A percentile compares a stretch with the other conserved stretches of the same genome.
These are phyloP conservation scores for Cutaneotrichosporon sp. DNA, from an alignment of 1,284 basidiomycete genomes.

Conservation along the genomic window DNA sequence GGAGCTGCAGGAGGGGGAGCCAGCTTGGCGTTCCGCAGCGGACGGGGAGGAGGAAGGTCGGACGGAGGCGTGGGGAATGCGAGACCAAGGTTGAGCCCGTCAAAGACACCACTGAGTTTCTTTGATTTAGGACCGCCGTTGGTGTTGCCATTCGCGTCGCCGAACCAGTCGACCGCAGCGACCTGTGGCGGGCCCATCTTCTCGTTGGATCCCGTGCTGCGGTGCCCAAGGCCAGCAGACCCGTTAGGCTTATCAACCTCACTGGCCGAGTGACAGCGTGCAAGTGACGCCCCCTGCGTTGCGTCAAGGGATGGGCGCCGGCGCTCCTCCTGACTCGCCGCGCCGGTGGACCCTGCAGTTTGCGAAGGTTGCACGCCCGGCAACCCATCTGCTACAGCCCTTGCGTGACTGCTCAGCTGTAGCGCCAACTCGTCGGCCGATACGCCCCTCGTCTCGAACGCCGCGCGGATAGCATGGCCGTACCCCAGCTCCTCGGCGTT, in stretches of 20 bases:
- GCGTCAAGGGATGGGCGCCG: constrained; percentile 13
- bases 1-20: neutral
- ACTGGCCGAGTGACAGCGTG: constrained; percentile 17
- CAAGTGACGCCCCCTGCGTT: constrained; percentile 12
- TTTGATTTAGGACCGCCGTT: neutral
- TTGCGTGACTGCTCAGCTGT: constrained; percentile 27
- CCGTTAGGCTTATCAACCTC: neutral
- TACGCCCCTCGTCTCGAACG: constrained; percentile 24
- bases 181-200: neutral
- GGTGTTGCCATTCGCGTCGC: neutral
- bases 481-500: constrained; percentile 37
- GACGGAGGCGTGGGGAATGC: constrained; percentile 24
- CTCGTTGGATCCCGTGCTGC: neutral
- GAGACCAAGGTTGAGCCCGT: constrained; percentile 13
- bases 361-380: neutral
- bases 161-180: neutral
- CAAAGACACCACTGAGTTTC: constrained; percentile 4
- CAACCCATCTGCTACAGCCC: constrained; percentile 9
- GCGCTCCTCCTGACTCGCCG: constrained; percentile 7
- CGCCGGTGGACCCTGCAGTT: neutral
- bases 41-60: constrained; percentile 15
- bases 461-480: constrained; percentile 32
- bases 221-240: neutral
- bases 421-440: constrained; percentile 34
- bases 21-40: neutral